Base-by-base conservation (phyloP, 257 asterid genomes). In the Fraxinus americana region DNA sequence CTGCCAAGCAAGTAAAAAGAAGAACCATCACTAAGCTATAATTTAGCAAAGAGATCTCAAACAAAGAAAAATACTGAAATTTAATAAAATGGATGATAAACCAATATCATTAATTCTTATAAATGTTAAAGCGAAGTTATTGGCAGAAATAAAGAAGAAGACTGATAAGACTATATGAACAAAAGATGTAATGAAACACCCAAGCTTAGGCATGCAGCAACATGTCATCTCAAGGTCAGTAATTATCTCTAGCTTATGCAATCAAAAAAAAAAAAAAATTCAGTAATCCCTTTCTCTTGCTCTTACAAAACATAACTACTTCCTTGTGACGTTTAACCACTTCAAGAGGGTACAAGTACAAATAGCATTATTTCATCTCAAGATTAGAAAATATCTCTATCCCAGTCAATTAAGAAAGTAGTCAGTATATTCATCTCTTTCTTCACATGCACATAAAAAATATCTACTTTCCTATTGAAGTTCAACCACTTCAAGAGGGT, bases 1-100 rank as follows among this genome's bases (percentile, higher is more conserved):
- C 97, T 95, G 99, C 90, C 99, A 90, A 89, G 87, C 77, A 90
- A 86, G 81, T 77, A 83, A 85, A 85, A 80, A 61, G 70, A 71
- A 73, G 57, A 74, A 48, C 78, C 83, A 75, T 84, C 86, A 89
- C 89, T 87, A 79, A 71, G 82, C 78, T 75, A 77, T 75, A 70
- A 74, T 35, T 63, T 69, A 76, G 34, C 39, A 57, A 68, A 25
- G 39, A 45, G 63, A 71, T 79, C 35, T 75, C 75, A 79, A 34
- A 70, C 52, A 25, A 67, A 16, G 61, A 8, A 57, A 68, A 41
- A 7, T 36, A 36, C 38, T 29, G 27, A 57, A n/a, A 57, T 17
- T 19, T 9, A 57, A 57, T 57, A 19, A 57, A n/a, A 57, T 17
- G 66, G 66, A 63, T 9, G 67, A 63, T 25, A 63, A 63, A 63